Conservation (phyloP, 108 stramenopile species). For the Seminavis robusta region DNA sequence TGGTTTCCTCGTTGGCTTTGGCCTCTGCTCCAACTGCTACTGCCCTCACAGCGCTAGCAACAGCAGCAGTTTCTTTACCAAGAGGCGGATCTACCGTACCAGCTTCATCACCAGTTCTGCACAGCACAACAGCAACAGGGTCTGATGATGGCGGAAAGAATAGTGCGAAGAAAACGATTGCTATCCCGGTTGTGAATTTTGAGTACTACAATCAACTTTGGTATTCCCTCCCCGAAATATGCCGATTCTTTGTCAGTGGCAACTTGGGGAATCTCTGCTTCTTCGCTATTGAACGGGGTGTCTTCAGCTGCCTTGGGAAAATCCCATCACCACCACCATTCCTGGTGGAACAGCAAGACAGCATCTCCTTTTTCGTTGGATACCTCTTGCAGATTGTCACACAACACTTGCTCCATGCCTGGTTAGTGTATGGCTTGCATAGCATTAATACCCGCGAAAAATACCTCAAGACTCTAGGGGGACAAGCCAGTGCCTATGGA, state of each 20-base stretch:
- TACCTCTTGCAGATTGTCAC: constrained; percentile 29
- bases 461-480: constrained; percentile 23
- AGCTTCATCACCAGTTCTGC: too few relatives aligned
- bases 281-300: constrained; percentile 19
- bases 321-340: neutral
- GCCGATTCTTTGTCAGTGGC: constrained; percentile 43
- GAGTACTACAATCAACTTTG: too few relatives aligned
- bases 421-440: constrained; percentile 35
- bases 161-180: too few relatives aligned
- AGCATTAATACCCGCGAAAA: constrained; percentile 29
- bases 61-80: too few relatives aligned
- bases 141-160: too few relatives aligned
- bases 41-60: too few relatives aligned
- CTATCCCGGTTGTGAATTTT: too few relatives aligned
- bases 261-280: constrained; percentile 33
- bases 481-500: constrained; percentile 20
- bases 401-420: constrained; percentile 30
- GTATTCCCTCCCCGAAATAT: constrained; percentile 11
- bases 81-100: too few relatives aligned
- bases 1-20: too few relatives aligned
- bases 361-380: constrained; percentile 21
- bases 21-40: too few relatives aligned
- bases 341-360: constrained; percentile 18
- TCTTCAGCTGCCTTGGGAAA: constrained; percentile 2
- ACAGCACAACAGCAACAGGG: too few relatives aligned